These are phyloP conservation scores for Phytopythium aichiense DNA, from an alignment of 352 stramenopile species.

Conservation along the genomic window DNA sequence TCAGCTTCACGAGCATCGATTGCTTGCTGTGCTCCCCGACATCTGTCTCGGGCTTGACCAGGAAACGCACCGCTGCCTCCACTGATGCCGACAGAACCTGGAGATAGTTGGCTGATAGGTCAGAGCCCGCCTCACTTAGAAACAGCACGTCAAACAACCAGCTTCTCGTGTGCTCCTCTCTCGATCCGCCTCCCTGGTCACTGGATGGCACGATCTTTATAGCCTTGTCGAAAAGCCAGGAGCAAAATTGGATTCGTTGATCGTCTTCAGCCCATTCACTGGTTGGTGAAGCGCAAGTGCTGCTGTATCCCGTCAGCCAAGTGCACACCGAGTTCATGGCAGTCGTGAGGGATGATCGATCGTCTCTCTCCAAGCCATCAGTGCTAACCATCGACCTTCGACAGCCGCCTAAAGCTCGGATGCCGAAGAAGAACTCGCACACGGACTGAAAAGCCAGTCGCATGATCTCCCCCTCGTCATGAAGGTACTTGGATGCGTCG, in stretches of 20 bases:
- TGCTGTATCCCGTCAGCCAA: constrained; percentile 13
- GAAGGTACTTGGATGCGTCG: neutral
- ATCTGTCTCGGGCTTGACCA: constrained; percentile 2
- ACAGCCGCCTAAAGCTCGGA: constrained; percentile 18
- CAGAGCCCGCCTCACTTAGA: constrained; percentile 24
- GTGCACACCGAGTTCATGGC: neutral
- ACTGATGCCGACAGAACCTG: constrained; percentile 20
- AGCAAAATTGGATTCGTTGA: constrained; percentile 18
- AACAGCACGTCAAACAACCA: constrained; percentile 66
- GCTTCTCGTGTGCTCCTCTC: constrained; percentile 11
- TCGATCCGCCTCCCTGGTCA: neutral
- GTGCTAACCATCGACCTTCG: neutral
- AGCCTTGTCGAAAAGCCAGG: constrained; percentile 27
- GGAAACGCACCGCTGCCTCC: constrained; percentile 14
- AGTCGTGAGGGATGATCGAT: neutral
- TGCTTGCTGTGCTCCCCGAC: neutral
- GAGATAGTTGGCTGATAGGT: constrained; percentile 26
- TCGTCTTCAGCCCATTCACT: constrained; percentile 4
- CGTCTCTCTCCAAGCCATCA: neutral
- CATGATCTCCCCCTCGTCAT: constrained; percentile 2
- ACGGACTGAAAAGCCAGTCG: constrained; percentile 16
- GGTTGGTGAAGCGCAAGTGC: neutral
- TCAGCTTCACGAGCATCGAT: constrained; percentile 6
- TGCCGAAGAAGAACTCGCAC: constrained; percentile 39
- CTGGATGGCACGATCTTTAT: neutral